A percentile compares a stretch with the other conserved stretches of the same genome.
These are phyloP conservation scores for Epichloe festucae DNA, from an alignment of 2,329 filamentous ascomycete species.

Conservation along the genomic window DNA sequence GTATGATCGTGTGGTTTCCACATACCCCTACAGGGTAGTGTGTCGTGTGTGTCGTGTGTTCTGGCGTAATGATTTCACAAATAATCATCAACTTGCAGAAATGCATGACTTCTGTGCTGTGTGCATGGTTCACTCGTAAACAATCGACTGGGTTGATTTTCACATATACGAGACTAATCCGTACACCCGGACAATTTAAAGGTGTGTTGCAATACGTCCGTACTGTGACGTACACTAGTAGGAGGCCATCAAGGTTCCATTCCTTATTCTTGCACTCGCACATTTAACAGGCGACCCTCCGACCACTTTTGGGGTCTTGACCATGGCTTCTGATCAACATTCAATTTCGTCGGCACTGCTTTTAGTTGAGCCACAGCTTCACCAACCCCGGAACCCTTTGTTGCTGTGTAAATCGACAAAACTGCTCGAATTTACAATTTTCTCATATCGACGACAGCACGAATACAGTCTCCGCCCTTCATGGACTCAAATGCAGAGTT, in stretches of 20 bases:
- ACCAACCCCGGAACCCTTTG: neutral
- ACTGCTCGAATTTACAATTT: constrained; percentile 16
- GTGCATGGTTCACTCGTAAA: neutral
- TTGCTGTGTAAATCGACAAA: neutral
- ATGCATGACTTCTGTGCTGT: too few relatives aligned
- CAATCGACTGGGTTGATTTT: neutral
- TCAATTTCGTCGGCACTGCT: neutral
- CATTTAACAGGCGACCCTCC: neutral
- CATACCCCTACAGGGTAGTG: neutral
- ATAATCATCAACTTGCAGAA: too few relatives aligned
- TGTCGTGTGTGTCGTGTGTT: neutral
- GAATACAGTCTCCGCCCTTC: constrained; percentile 95
- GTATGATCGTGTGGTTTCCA: too few relatives aligned
- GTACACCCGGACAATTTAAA: neutral
- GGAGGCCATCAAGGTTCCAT: neutral
- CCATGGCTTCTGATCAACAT: neutral
- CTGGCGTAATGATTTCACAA: too few relatives aligned
- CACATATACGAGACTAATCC: neutral
- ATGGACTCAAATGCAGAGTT: constrained; percentile 86
- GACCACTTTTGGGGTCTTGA: neutral
- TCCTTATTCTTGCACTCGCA: neutral
- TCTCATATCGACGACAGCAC: constrained; percentile 69
- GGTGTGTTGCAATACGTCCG: neutral
- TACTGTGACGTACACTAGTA: neutral
- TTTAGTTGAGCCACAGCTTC: neutral